Conservation (phyloP, 2,329 filamentous ascomycete genomes). For the Scedosporium boydii region DNA sequence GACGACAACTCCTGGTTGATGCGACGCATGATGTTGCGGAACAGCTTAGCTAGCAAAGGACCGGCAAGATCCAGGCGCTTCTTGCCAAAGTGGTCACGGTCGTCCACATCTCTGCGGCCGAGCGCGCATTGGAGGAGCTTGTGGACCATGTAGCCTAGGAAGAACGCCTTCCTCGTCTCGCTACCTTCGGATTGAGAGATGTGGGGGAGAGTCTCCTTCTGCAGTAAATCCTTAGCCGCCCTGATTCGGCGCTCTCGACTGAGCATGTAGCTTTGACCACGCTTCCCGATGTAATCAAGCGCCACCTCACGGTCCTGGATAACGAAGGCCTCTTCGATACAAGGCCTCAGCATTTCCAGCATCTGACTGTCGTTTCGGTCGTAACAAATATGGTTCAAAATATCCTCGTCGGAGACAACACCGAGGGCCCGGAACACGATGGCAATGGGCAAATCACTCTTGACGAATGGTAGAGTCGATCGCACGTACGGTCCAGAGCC, state of each 20-base stretch:
- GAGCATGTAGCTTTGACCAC: slow-evolving; percentile 62
- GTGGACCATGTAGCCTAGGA: slow-evolving; percentile 98
- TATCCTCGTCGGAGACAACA: slow-evolving; percentile 95
- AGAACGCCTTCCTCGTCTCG: slow-evolving; percentile 94
- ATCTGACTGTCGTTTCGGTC: slow-evolving; percentile 92
- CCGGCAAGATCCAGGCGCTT: slow-evolving; percentile 94
- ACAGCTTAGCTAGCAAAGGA: slow-evolving; percentile 89
- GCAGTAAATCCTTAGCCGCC: slow-evolving; percentile 86
- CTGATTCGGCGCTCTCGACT: slow-evolving; percentile 81
- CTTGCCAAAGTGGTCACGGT: slow-evolving; percentile 98
- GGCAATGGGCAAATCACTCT: slow-evolving; percentile 83
- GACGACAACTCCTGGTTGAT: slow-evolving; percentile 85
- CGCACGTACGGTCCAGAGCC: slow-evolving; percentile 82
- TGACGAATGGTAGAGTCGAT: slow-evolving; percentile 87
- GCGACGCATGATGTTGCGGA: slow-evolving; percentile 83
- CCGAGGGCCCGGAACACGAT: slow-evolving; percentile 94
- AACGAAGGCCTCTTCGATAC: slow-evolving; percentile 92
- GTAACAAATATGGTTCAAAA: slow-evolving; percentile 95
- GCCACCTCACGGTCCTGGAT: slow-evolving; percentile 94
- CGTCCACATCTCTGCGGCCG: slow-evolving; percentile 86
- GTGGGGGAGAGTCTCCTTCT: slow-evolving; percentile 93
- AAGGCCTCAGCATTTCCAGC: slow-evolving; percentile 94
- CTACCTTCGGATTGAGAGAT: slow-evolving; percentile 93
- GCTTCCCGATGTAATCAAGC: slow-evolving; percentile 89
- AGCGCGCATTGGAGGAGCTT: slow-evolving; percentile 87